Evolutionary conservation across 148 eudicot genomes (phyloP).

Genomic region (Salicornia ramosissima): DNA sequence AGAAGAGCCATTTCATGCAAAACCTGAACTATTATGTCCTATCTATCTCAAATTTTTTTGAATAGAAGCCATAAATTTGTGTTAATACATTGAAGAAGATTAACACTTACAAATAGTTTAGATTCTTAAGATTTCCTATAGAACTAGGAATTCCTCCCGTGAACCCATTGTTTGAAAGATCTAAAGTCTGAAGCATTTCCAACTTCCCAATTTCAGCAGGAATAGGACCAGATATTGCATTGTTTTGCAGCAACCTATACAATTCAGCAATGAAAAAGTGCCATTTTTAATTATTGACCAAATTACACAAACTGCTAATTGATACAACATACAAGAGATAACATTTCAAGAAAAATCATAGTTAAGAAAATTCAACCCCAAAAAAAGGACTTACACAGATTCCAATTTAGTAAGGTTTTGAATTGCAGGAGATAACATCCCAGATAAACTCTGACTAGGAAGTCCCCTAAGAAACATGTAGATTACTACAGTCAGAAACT

Average conservation of each 20-base stretch:
- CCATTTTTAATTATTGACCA: neutral
- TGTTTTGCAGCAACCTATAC: constrained; percentile 75
- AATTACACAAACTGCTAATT: neutral
- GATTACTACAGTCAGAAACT: constrained; percentile 6
- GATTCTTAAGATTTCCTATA: constrained; percentile 53
- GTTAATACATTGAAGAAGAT: neutral
- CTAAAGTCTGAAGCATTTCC: constrained; percentile 75
- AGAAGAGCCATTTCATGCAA: neutral
- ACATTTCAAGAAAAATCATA: neutral
- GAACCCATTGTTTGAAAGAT: constrained; percentile 69
- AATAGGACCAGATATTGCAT: constrained; percentile 65
- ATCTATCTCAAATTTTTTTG: neutral
- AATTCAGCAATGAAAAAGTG: neutral
- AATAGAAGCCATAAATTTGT: constrained; percentile 5
- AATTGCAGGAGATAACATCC: constrained; percentile 70
- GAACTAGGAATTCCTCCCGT: constrained; percentile 65
- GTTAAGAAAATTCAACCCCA: neutral
- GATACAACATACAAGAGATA: neutral
- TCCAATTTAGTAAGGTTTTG: constrained; percentile 76
- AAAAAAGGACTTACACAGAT: constrained; percentile 55
- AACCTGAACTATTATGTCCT: neutral
- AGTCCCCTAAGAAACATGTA: constrained; percentile 53
- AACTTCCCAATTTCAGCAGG: constrained; percentile 64
- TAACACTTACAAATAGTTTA: constrained; percentile 73
- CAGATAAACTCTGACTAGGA: constrained; percentile 80